Evolutionary conservation across 1,284 basidiomycete genomes (phyloP), one percentile per base, ranked within the genome.

Genomic region (Fomitopsis pinicola): DNA sequence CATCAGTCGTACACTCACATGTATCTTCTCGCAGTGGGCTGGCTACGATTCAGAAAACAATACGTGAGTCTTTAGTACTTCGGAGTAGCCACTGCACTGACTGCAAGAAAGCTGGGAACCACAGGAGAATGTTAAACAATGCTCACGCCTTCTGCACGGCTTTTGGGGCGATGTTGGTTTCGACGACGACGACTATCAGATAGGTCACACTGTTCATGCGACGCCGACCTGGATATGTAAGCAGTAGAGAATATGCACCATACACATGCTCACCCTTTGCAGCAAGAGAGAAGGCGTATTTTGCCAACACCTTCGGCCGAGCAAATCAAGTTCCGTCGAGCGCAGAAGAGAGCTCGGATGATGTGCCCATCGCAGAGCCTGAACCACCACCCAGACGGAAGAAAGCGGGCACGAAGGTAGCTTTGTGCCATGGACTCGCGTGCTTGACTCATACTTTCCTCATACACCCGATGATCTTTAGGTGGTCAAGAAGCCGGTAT

Each of bases 151-250:
- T 3, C 71, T 89, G 35, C 62, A 69, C 26, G 83, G 82, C 61
- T 90, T 90, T 69, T 90, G 88, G 88, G 68, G 72, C 5, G 75
- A 87, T 59, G 66, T 89, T n/a, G 86, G 86, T 0, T 68, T 71
- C 30, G 85, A 88, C 63, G 66, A 86, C 59, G 59, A 77, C 0
- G 84, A 87, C 67, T 87, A 85, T 68, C 55, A 65, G 8, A 62
- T 76, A 42, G 84, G 82, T 12, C 71, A 80, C 55, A 70, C 69
- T 19, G 68, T 79, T 15, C 54, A 66, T 15, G 81, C 88, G 3
- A 68, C 67, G 1, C 66, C 63, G 10, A 58, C 65, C 3, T 75
- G 70, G 71, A 72, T 73, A 33, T 64, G 69, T 72, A 22, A 36
- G 65, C 63, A 44, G 4, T 30, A 9, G 3, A 52, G 36, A 33